Evolutionary conservation across 1,284 basidiomycete species (phyloP).

Genomic region (Vanrija sp.): DNA sequence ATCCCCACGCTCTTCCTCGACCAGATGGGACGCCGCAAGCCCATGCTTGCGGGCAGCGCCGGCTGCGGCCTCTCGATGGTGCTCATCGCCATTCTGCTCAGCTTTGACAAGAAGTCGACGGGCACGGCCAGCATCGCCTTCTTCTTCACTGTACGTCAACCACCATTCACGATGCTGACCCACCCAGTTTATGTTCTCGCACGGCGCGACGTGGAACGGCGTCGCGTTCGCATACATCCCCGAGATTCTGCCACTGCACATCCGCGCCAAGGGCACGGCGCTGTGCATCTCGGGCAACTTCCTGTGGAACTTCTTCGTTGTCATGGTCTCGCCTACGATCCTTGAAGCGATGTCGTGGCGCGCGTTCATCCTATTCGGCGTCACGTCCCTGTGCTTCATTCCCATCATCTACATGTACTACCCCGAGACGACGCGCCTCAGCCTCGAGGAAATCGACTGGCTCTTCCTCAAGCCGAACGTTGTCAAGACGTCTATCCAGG

Average conservation of each 20-base stretch:
- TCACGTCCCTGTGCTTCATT: slow-evolving; percentile 30
- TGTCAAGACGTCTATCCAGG: not conserved
- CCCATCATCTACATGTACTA: slow-evolving; percentile 32
- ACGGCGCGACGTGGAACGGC: not conserved
- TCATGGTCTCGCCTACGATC: slow-evolving; percentile 31
- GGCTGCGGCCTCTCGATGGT: too few relatives aligned
- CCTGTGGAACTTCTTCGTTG: slow-evolving; percentile 32
- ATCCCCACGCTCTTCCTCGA: slow-evolving; percentile 33
- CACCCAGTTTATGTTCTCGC: not conserved
- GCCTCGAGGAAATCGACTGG: slow-evolving; percentile 30
- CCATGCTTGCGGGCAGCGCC: too few relatives aligned
- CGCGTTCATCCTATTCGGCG: slow-evolving; percentile 35
- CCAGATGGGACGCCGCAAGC: slow-evolving; percentile 32
- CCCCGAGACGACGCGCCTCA: slow-evolving; percentile 30
- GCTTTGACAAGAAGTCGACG: slow-evolving; percentile 18
- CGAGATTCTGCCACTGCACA: slow-evolving; percentile 25
- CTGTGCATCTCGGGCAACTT: slow-evolving; percentile 32
- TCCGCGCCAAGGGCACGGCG: slow-evolving; percentile 29
- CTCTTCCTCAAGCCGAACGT: slow-evolving; percentile 18
- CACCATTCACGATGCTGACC: too few relatives aligned
- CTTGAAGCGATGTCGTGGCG: slow-evolving; percentile 34
- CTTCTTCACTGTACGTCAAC: slow-evolving; percentile 12
- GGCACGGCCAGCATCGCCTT: slow-evolving; percentile 3
- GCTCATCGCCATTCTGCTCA: slow-evolving; percentile 21
- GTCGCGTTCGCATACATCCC: slow-evolving; percentile 10